Evolutionary conservation across 192 early-diverging fungal genomes (phyloP).

Genomic region (Linnemannia elongata): DNA sequence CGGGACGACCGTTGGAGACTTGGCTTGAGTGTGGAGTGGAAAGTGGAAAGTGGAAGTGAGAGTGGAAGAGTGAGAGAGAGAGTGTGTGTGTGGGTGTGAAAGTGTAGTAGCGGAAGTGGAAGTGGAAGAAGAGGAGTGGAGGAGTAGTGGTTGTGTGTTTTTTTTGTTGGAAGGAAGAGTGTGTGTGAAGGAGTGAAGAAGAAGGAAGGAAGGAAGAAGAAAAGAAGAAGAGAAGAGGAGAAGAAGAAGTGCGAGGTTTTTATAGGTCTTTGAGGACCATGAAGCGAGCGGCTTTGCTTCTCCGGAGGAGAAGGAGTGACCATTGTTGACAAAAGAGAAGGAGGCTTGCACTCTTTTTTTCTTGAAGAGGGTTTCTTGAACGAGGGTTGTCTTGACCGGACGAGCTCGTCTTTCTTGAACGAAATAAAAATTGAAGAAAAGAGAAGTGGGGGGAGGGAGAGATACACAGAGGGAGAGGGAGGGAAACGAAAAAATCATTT

Average conservation of each 20-base stretch:
- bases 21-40: slow-evolving; percentile 5
- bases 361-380: slow-evolving; percentile 21
- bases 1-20: neutral
- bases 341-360: neutral
- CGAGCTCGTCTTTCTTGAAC: slow-evolving; percentile 2
- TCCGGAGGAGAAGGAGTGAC: neutral
- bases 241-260: neutral
- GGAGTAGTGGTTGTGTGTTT: neutral
- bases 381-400: neutral
- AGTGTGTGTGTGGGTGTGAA: neutral
- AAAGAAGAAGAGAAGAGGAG: neutral
- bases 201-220: slow-evolving; percentile 4
- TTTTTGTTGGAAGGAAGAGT: neutral
- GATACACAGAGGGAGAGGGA: too few species aligned
- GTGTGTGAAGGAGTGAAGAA: slow-evolving; percentile 5
- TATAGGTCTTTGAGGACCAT: neutral
- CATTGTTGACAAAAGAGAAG: slow-evolving; percentile 15
- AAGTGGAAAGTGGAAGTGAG: slow-evolving; percentile 17
- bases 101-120: slow-evolving; percentile 6
- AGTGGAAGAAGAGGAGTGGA: neutral
- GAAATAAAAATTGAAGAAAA: neutral
- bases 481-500: too few species aligned
- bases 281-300: neutral
- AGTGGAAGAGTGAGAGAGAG: neutral
- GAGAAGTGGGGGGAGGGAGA: neutral